phyloP scores from a whole-genome alignment of 2,329 filamentous ascomycete genomes.

The Dryadomyces quercivorus region DNA sequence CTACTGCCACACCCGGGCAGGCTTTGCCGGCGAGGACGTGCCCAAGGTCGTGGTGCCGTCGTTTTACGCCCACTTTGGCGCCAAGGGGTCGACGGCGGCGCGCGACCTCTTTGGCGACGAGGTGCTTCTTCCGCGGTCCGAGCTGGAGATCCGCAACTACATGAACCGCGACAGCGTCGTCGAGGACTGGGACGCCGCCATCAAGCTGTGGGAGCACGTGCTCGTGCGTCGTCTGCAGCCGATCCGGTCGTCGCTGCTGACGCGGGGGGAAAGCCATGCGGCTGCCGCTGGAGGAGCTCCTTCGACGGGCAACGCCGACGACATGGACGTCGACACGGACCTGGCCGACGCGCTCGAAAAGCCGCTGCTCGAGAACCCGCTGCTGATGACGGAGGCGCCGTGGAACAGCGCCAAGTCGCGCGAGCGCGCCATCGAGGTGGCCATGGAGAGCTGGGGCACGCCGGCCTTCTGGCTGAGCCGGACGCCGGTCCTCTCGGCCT shows the following conservation, averaged over 20 bases:
- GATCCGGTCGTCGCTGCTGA: conserved; percentile 28
- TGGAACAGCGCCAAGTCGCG: conserved; percentile 84
- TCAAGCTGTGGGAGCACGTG: conserved; percentile 84
- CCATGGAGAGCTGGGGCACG: conserved; percentile 93
- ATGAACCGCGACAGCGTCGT: conserved; percentile 83
- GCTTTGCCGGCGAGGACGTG: conserved; percentile 94
- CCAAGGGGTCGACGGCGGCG: conserved; percentile 29
- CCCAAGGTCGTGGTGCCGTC: conserved; percentile 89
- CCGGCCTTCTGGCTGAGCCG: conserved; percentile 90
- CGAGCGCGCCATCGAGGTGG: conserved; percentile 90
- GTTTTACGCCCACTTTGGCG: conserved; percentile 57
- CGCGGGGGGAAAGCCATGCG: neutral
- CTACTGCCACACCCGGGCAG: conserved; percentile 80
- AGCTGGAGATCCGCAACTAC: conserved; percentile 81
- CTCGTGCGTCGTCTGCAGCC: conserved; percentile 82
- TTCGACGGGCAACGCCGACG: conserved; percentile 23
- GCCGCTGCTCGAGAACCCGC: conserved; percentile 74
- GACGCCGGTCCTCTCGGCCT: conserved; percentile 80
- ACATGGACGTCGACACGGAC: conserved; percentile 48
- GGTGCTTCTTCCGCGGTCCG: conserved; percentile 62
- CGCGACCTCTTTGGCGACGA: conserved; percentile 78
- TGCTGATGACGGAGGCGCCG: conserved; percentile 86
- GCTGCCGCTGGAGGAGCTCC: no score
- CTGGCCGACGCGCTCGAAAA: conserved; percentile 48
- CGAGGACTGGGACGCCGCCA: conserved; percentile 89